A percentile compares a stretch with the other conserved stretches of the same genome.
Evolutionary conservation across 352 stramenopile species (phyloP).

Genomic region (Globisporangium camurandrum): DNA sequence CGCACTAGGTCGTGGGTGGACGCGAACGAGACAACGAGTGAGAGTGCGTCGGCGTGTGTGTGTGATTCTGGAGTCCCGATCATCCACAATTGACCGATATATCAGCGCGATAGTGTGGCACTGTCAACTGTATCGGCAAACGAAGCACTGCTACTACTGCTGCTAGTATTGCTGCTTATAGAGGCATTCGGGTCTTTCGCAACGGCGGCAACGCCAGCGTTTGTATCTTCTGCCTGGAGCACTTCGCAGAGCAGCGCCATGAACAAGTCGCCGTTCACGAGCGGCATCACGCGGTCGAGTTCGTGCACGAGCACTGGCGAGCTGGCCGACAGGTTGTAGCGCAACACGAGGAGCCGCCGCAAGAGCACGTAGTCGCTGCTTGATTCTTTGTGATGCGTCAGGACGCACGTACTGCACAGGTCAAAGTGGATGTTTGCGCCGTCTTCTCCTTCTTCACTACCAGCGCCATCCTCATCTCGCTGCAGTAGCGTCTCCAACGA

Average conservation of each 20-base stretch:
- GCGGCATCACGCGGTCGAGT: slow-evolving; percentile 26
- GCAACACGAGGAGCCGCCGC: slow-evolving; percentile 27
- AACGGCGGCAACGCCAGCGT: not conserved
- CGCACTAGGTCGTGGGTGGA: too few species aligned
- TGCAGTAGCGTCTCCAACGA: not conserved
- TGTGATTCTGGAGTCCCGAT: too few species aligned
- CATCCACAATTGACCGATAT: too few species aligned
- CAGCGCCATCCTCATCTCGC: too few species aligned
- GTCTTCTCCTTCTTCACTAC: too few species aligned
- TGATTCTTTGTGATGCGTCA: slow-evolving; percentile 6
- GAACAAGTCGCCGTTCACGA: slow-evolving; percentile 39
- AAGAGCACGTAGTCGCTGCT: slow-evolving; percentile 19
- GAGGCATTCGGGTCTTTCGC: not conserved
- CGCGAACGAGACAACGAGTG: too few species aligned
- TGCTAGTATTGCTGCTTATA: not conserved
- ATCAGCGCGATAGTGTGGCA: too few species aligned
- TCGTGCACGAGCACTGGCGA: slow-evolving; percentile 29
- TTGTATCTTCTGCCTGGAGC: slow-evolving; percentile 2
- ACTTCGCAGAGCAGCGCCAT: slow-evolving; percentile 34
- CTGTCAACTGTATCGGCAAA: too few species aligned
- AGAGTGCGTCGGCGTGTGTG: too few species aligned
- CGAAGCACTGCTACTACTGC: not conserved
- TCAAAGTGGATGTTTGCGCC: slow-evolving; percentile 8
- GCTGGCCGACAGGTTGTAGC: slow-evolving; percentile 39
- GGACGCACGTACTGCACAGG: slow-evolving; percentile 13